phyloP scores from a whole-genome alignment of 139 green algal species.

The Haematococcus sp. region DNA sequence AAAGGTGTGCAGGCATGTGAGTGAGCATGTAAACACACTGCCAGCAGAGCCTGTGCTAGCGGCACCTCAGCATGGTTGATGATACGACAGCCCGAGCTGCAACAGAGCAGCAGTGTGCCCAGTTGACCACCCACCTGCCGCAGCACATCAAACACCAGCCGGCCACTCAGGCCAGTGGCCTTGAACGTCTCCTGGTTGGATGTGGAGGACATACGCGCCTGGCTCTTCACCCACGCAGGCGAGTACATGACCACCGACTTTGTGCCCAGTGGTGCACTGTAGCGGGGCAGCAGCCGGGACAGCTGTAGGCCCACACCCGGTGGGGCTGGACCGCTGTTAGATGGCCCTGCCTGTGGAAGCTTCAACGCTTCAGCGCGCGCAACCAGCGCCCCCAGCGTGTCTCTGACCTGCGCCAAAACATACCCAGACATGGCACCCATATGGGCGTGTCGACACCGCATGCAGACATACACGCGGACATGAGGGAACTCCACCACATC shows the following conservation, averaged over 20 bases:
- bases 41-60: neutral
- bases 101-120: no score
- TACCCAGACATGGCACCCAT: neutral
- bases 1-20: neutral
- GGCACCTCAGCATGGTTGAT: neutral
- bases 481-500: neutral
- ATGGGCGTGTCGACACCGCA: neutral
- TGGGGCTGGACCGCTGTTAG: neutral
- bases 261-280: constrained; percentile 11
- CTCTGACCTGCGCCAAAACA: constrained; percentile 46
- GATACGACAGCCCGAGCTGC: no score
- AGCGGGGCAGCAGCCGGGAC: constrained; percentile 6
- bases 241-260: constrained; percentile 49
- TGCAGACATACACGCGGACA: neutral
- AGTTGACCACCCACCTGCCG: constrained; percentile 32
- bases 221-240: constrained; percentile 19
- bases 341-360: neutral
- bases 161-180: constrained; percentile 22
- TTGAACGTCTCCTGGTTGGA: constrained; percentile 73
- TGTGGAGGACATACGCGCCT: constrained; percentile 55
- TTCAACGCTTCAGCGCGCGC: constrained; percentile 51
- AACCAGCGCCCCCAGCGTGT: constrained; percentile 63
- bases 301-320: neutral
- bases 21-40: neutral
- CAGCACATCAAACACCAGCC: constrained; percentile 48